Evolutionary conservation across 192 early-diverging fungal genomes (phyloP), one percentile per base, ranked within the genome.

Genomic region (Tieghemiomyces parasiticus): DNA sequence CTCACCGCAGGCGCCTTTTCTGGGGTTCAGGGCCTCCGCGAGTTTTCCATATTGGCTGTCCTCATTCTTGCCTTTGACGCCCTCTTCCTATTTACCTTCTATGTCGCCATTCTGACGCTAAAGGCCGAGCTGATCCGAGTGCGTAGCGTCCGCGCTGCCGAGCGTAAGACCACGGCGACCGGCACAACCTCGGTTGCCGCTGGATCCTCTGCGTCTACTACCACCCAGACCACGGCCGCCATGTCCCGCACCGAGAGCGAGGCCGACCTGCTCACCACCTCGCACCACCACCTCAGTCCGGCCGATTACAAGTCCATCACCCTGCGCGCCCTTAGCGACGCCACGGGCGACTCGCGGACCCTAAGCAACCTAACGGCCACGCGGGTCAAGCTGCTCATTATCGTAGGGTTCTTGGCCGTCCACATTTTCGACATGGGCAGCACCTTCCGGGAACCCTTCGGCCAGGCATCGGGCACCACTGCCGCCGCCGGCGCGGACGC

Each of bases 1-100:
- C 74, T 96, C 62, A 73, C 76, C 12, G 70, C 85, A 28, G 91
- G 88, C 13, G 85, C 86, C 54, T 73, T 85, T 60, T 81, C 86
- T 9, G 84, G 87, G 35, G 78, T 91, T 35, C 68, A 72, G 51
- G 84, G 84, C 46, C 66, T 95, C 53, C 77, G 78, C 62, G 87
- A 92, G 67, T 89, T 93, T 61, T 89, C 88, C 69, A 67, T 89
- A 30, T 66, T 92, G 16, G 86, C 85, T 30, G 81, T 81, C 19
- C 81, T 93, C 50, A 79, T 92, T 53, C 70, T 91, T 26, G 70
- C 84, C 59, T 91, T 90, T 60, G 93, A 95, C 68, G 78, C 81
- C 59, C 55, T 84, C 46, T 78, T 89, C 42, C 69, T 95, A 68
- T 91, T 92, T 44, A 89, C 89, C 13, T 80, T 92, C 67, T 95